These are phyloP conservation scores for Apiospora pterosperma DNA, from an alignment of 2,329 filamentous ascomycete genomes.

Conservation along the genomic window DNA sequence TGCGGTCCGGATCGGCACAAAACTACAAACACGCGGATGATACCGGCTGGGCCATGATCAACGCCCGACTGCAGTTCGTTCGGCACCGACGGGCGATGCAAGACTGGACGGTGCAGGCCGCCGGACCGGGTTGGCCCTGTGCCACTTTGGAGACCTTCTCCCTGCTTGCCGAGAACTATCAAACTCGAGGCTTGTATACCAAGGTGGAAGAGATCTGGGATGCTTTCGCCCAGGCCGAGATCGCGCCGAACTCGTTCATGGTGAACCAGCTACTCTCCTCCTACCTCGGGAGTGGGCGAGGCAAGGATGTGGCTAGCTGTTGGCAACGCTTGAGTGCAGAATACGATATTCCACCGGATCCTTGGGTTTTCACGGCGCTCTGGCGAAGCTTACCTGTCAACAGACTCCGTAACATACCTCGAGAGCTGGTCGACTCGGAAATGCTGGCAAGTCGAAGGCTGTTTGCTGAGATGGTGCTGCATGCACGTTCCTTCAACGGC, in stretches of 20 bases:
- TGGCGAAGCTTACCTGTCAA: constrained; percentile 59
- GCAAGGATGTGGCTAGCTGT: constrained; percentile 49
- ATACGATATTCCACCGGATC: constrained; percentile 54
- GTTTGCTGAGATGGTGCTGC: constrained; percentile 48
- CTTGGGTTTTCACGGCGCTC: constrained; percentile 65
- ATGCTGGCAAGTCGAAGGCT: constrained; percentile 34
- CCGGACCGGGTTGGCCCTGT: constrained; percentile 40
- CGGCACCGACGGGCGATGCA: constrained; percentile 33
- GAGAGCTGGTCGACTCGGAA: constrained; percentile 26
- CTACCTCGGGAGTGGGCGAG: constrained; percentile 57
- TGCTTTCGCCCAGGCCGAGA: constrained; percentile 59
- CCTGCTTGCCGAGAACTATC: constrained; percentile 70
- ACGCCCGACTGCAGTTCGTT: constrained; percentile 63
- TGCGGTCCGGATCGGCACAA: constrained; percentile 57
- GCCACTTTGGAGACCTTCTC: constrained; percentile 78
- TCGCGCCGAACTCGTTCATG: constrained; percentile 69
- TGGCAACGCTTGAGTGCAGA: constrained; percentile 52
- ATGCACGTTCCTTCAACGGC: constrained; percentile 40
- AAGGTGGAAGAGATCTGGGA: constrained; percentile 59
- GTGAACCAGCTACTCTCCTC: constrained; percentile 75
- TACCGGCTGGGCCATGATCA: constrained; percentile 75
- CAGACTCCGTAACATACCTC: constrained; percentile 35
- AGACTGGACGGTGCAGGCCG: constrained; percentile 18
- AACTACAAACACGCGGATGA: constrained; percentile 61
- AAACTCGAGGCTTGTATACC: constrained; percentile 54